phyloP scores from a whole-genome alignment of 2,329 filamentous ascomycete species.

The Knufia fluminis region DNA sequence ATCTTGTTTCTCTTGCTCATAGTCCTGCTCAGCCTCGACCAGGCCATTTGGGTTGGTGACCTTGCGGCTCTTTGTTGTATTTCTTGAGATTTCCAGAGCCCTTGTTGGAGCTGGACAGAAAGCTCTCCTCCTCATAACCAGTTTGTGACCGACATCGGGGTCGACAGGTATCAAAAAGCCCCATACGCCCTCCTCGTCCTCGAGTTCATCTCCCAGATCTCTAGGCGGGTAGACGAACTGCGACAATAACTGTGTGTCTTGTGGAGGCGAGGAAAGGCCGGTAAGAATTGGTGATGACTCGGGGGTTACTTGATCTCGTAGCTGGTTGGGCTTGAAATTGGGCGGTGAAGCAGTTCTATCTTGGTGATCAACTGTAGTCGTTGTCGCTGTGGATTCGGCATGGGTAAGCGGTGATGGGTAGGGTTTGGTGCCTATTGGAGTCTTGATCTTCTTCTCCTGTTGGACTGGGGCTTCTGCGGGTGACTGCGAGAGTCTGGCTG shows the following conservation, averaged over 20 bases:
- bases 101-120: constrained; percentile 53
- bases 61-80: constrained; percentile 31
- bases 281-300: constrained; percentile 36
- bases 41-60: constrained; percentile 41
- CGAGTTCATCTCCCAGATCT: constrained; percentile 67
- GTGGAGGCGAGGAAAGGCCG: constrained; percentile 54
- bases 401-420: constrained; percentile 75
- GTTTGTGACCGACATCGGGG: constrained; percentile 54
- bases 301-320: constrained; percentile 32
- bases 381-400: constrained; percentile 53
- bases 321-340: constrained; percentile 48
- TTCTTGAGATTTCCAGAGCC: constrained; percentile 34
- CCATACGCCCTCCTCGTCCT: constrained; percentile 81
- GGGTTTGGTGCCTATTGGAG: constrained; percentile 55
- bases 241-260: constrained; percentile 69
- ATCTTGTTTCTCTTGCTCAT: constrained; percentile 53
- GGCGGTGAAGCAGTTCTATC: constrained; percentile 64
- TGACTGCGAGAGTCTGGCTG: constrained; percentile 57
- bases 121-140: constrained; percentile 68
- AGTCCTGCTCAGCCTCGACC: constrained; percentile 47
- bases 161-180: constrained; percentile 84
- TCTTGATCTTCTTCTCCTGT: constrained; percentile 32
- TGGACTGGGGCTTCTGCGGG: constrained; percentile 29
- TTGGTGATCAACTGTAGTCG: constrained; percentile 42
- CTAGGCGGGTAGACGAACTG: constrained; percentile 69